Base-by-base conservation (phyloP, 2,329 filamentous ascomycete species). In the Allantophomopsis lycopodina region DNA sequence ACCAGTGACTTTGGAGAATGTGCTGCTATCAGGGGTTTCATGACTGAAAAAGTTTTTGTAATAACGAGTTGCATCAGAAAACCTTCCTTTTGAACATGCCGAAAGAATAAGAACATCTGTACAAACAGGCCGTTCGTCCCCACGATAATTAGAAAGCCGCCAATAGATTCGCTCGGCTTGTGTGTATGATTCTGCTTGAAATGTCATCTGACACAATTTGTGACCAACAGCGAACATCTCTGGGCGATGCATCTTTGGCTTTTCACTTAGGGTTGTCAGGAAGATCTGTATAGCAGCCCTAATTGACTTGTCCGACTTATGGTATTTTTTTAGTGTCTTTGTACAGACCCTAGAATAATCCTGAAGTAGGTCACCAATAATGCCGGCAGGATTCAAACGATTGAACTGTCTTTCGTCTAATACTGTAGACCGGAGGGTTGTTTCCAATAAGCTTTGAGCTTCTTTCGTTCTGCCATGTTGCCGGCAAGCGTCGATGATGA, bases 61-160 rank as follows among this genome's bases (percentile, higher is more conserved):
- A 32, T 43, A 41, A 17, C 36, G 32, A 13, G 46, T 38, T 2
- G 48, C 38, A 15, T 38, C 41, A 30, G 44, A 44, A 36, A 50
- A 45, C 17, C 46, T 37, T 6, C 48, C 46, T 34, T 40, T 34
- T 11, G 38, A 38, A 43, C 50, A 40, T 17, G 40, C 35, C 13
- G 55, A 50, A 16, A 37, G 43, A 11, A 55, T 49, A 6, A 52
- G 41, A 36, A 43, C 41, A n/a, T 45, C 21, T 10, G 45, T 42
- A 37, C 37, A 35, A 1, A 8, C 14, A 0, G 33, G 36, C 15
- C 42, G 35, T 2, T 37, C 35, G 8, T 42, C 43, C 12, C 37
- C 40, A 35, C 41, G 40, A 32, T 28, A 43, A 7, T 18, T 20
- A 23, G 45, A 40, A 14, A 50, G 35, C 2, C 50, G 48, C 32